Evolutionary conservation across 2,329 filamentous ascomycete genomes (phyloP), one percentile per base, ranked within the genome.

Genomic region (Pezicula rhizophila): DNA sequence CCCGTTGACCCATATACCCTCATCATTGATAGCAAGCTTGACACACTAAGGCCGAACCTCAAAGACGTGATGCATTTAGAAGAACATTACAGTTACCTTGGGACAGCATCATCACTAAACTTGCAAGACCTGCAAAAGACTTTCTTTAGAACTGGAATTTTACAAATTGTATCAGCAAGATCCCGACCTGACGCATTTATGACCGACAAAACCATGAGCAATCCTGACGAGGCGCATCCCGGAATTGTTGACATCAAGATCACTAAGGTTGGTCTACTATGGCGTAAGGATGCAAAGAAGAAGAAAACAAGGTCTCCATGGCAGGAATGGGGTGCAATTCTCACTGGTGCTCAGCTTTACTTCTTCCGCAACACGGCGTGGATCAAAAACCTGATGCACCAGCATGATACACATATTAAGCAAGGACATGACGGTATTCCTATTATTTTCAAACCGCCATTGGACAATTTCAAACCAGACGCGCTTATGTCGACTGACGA

Each of bases 261-360:
- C 41, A 96, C 92, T 40, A 99, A 97, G 67, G 91, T 99, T 44
- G 93, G 93, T 4, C 72, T 96, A 2, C 67, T 99, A 28, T 99
- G 93, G 93, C 83, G 93, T 40, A 99, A 99, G 65, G 90, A 96
- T 55, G 72, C 78, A 1, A 96, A 95, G 70, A 96, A 92, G 70
- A 92, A 93, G 70, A 95, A 95, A 68, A 86, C 90, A 1, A 80
- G 92, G 39, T 96, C 92, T 10, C 92, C 93, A 1, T 99, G 93
- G 93, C 92, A 96, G 64, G 93, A 99, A 75, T 99, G 93, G 93
- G 93, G 93, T 46, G 93, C 90, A 20, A 87, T 99, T 50, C 77
- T 99, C 26, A 99, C 93, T 1, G 89, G 92, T n/a, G 95, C 93
- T 5, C 92, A 96, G 62, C 78, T 99, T 7, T 99, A 96, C 66